phyloP scores from a whole-genome alignment of 164 flowering plant genomes.

The Pachysandra terminalis region DNA sequence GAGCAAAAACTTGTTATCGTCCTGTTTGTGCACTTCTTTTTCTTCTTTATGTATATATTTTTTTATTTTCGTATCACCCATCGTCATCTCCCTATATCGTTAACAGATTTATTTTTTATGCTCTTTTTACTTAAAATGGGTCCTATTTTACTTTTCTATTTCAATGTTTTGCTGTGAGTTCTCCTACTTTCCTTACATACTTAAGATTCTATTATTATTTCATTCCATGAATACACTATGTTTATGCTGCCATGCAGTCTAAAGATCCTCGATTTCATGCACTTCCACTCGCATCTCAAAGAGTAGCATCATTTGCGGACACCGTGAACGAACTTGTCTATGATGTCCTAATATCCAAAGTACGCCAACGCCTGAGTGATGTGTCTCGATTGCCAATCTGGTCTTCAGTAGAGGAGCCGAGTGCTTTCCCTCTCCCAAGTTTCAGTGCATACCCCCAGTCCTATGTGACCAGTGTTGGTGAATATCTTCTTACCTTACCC shows the following conservation, averaged over 20 bases:
- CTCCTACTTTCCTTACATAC: too few relatives aligned
- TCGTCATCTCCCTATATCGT: too few relatives aligned
- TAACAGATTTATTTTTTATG: too few relatives aligned
- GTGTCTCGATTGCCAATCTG: conserved; percentile 84
- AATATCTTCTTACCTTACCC: conserved; percentile 96
- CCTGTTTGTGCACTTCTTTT: too few relatives aligned
- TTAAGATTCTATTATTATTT: background rate
- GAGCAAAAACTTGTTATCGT: too few relatives aligned
- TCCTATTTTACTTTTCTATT: too few relatives aligned
- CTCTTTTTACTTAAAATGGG: too few relatives aligned
- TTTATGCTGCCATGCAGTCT: conserved; percentile 55
- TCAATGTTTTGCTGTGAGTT: too few relatives aligned
- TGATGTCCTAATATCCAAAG: conserved; percentile 96
- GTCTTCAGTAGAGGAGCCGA: conserved; percentile 82
- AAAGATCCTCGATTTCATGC: conserved; percentile 99
- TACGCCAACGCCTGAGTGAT: conserved; percentile 82
- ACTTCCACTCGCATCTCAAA: conserved; percentile 86
- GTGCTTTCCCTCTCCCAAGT: conserved; percentile 73
- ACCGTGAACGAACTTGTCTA: conserved; percentile 96
- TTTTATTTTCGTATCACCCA: too few relatives aligned
- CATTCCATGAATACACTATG: conserved; percentile 7
- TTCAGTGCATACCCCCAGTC: conserved; percentile 92
- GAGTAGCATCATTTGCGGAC: conserved; percentile 90
- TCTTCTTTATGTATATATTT: too few relatives aligned
- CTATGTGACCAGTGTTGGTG: conserved; percentile 89